phyloP scores from a whole-genome alignment of 106 monocot species.

The Dendrobium huoshanense region DNA sequence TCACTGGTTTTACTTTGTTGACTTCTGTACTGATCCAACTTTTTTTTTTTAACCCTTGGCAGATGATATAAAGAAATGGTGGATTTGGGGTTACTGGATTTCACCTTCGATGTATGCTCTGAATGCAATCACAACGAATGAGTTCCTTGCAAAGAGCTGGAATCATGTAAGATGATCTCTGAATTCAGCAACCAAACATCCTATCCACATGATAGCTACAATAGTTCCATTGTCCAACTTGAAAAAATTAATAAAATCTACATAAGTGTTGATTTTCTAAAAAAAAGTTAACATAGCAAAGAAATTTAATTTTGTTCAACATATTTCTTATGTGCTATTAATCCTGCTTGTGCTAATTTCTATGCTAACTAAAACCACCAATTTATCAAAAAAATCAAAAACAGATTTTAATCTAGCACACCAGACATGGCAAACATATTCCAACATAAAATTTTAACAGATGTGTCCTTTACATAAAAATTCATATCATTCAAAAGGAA shows the following conservation, averaged over 20 bases:
- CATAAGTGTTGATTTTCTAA: background rate
- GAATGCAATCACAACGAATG: constrained; percentile 17
- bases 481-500: no score
- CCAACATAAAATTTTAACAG: background rate
- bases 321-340: background rate
- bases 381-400: background rate
- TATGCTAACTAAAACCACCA: background rate
- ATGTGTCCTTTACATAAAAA: background rate
- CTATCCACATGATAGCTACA: background rate
- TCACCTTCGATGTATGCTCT: constrained; percentile 20
- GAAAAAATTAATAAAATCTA: background rate
- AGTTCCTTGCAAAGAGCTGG: constrained; percentile 17
- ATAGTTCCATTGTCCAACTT: background rate
- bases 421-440: background rate
- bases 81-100: constrained; percentile 24
- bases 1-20: background rate
- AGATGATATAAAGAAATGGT: constrained; percentile 23
- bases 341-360: background rate
- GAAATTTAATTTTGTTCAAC: background rate
- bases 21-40: background rate
- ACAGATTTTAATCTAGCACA: background rate
- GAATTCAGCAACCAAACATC: background rate
- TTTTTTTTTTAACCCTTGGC: background rate
- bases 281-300: background rate
- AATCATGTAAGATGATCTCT: constrained; percentile 4